Conservation (phyloP, 2,329 filamentous ascomycete species). For the Sclerotinia minor region DNA sequence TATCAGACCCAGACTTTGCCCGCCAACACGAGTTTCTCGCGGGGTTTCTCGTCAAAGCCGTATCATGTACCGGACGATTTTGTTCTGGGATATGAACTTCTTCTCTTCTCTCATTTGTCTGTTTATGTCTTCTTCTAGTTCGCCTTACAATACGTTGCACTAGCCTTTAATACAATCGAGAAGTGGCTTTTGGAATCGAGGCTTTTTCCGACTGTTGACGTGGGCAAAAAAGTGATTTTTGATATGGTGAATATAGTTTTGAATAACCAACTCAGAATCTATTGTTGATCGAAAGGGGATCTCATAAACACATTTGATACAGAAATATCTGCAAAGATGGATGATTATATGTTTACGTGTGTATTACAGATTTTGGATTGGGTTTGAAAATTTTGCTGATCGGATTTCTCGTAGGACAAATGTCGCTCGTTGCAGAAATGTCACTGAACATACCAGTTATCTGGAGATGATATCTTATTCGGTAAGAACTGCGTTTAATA, state of each 20-base stretch:
- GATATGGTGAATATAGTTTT: background rate
- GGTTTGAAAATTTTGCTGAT: background rate
- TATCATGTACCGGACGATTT: slow-evolving; percentile 8
- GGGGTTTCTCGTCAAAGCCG: slow-evolving; percentile 10
- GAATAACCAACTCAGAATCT: background rate
- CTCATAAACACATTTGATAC: background rate
- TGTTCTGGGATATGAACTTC: slow-evolving; percentile 14
- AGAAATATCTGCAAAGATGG: slow-evolving; percentile 34
- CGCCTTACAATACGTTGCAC: background rate
- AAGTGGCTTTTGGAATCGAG: background rate
- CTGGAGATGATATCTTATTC: slow-evolving; percentile 42
- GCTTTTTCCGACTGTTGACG: background rate
- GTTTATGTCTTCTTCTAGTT: background rate
- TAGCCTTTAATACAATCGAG: background rate
- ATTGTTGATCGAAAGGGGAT: background rate
- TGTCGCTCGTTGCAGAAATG: slow-evolving; percentile 36
- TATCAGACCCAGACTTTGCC: slow-evolving; percentile 4
- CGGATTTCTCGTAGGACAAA: slow-evolving; percentile 26
- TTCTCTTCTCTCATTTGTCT: background rate
- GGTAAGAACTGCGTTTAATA: slow-evolving; percentile 28
- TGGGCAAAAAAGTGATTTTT: background rate
- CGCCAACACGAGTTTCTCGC: slow-evolving; percentile 7
- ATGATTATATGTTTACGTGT: slow-evolving; percentile 42
- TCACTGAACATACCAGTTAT: slow-evolving; percentile 38
- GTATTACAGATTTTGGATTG: background rate